Conservation (phyloP, 1,139 yeast genomes). For the Debaryomycetaceae sp. region DNA sequence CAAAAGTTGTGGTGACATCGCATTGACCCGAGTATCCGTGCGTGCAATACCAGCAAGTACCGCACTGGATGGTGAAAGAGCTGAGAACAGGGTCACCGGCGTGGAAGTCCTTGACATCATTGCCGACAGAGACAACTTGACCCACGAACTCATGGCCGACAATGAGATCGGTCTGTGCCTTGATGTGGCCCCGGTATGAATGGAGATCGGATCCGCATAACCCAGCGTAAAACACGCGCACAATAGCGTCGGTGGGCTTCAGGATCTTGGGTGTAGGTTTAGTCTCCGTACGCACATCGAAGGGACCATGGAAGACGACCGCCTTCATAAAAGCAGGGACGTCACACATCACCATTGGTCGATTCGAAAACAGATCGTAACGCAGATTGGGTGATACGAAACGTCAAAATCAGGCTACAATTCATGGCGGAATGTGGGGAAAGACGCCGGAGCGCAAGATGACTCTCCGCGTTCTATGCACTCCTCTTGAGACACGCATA, state of each 20-base stretch:
- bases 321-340: slow-evolving; percentile 45
- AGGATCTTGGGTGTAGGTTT: slow-evolving; percentile 42
- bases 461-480: no score
- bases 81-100: slow-evolving; percentile 46
- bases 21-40: slow-evolving; percentile 54
- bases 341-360: slow-evolving; percentile 1
- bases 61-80: slow-evolving; percentile 54
- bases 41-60: slow-evolving; percentile 50
- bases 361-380: slow-evolving; percentile 10
- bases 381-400: not conserved
- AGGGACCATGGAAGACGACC: slow-evolving; percentile 51
- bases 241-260: slow-evolving; percentile 42
- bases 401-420: not conserved
- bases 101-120: slow-evolving; percentile 25
- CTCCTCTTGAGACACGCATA: no score
- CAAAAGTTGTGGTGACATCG: slow-evolving; percentile 48
- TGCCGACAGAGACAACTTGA: slow-evolving; percentile 34
- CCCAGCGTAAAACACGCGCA: slow-evolving; percentile 52
- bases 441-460: no score
- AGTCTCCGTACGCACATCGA: slow-evolving; percentile 36
- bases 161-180: slow-evolving; percentile 35
- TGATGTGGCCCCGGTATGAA: slow-evolving; percentile 54
- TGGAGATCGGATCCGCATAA: slow-evolving; percentile 63
- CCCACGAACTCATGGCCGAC: slow-evolving; percentile 53
- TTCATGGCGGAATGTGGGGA: no score